Evolutionary conservation across 495 filamentous ascomycete genomes (phyloP), one percentile per base, ranked within the genome.

Genomic region (Lineolata rhizophorae): DNA sequence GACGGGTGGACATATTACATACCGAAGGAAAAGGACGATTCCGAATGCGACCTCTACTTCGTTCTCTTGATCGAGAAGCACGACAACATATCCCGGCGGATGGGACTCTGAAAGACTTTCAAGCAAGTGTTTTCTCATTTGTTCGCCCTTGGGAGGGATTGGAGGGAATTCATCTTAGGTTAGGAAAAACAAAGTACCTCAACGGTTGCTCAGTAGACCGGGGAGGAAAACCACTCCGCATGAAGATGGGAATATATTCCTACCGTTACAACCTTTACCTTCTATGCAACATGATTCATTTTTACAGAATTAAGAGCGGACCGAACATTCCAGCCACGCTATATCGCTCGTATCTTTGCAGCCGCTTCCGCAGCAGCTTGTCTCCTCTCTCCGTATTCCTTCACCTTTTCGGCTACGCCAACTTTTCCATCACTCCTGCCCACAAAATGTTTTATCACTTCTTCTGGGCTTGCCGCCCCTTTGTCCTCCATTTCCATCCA

Each of bases 401-500:
- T 39, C 17, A 58, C 52, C 53, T 57, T 58, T 43, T 60, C 55
- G 38, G 38, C 43, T 9, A 60, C 53, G 5, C 56, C 56, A 34
- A 44, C 37, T 47, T 58, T 58, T 19, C 50, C 53, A 1, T 41
- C 29, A 30, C 35, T 48, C 36, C 13, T 29, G 31, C 44, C 27
- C 33, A 72, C 35, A 27, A 79, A 64, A 22, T 53, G 35, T 14
- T 55, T 37, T 20, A 70, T 44, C 9, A 76, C 38, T 30, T 62
- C 46, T 6, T 55, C 45, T 18, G 10, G 40, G 9, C 10, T 8
- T 9, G 8, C 8, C 6, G 8, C 6, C 16, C 48, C 56, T 41
- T 40, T 46, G 3, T 35, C 40, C 20, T 35, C 39, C 17, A 49
- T 53, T 33, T 46, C 37, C 19, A 38, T 45, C 2, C 82, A 61